Base-by-base conservation (phyloP, 441 rosid species). In the Gossypium schwendimanii region DNA sequence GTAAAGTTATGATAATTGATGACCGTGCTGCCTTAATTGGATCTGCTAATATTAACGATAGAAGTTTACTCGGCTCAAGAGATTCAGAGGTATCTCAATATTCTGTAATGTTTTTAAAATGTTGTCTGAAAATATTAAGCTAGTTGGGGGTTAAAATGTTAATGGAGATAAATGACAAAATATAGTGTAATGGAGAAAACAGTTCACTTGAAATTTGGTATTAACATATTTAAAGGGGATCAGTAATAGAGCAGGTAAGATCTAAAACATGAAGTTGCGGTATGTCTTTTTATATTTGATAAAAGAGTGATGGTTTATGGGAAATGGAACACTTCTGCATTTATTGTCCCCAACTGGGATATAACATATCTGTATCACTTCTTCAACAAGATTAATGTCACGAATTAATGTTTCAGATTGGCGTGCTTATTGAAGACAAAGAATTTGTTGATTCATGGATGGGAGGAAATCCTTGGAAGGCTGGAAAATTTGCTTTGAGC, bases 21-120 rank as follows among this genome's bases (percentile, higher is more conserved):
- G 99, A 96, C 82, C 77, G 78, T 72, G 78, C 83, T 47, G 77
- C 91, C 39, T 76, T 96, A 81, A 81, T 96, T 79, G 98, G 99
- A 78, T 93, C 99, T 49, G 97, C 99, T 75, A 96, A 93, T 75
- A 91, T 96, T 60, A 96, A 96, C 53, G 99, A 96, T 65, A 81
- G 99, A 75, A 96, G 99, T 85, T 87, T 96, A 73, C 98, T 96
- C 63, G 99, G 99, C 74, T 91, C 99, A 39, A 86, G 99, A 74
- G 99, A 96, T 82, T 96, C 98, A 10, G 99, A 96, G 99, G 98
- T 95, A 84, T 62, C 7, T 68, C 50, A 75, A 65, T 33, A 59
- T 54, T 65, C 54, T 12, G 69, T 28, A 65, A 21, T 65, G 31
- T 6, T 44, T 63, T 44, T 12, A 44, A 64, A 6, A 44, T 65